Conservation (phyloP, 257 asterid species). For the Penstemon newberryi region DNA sequence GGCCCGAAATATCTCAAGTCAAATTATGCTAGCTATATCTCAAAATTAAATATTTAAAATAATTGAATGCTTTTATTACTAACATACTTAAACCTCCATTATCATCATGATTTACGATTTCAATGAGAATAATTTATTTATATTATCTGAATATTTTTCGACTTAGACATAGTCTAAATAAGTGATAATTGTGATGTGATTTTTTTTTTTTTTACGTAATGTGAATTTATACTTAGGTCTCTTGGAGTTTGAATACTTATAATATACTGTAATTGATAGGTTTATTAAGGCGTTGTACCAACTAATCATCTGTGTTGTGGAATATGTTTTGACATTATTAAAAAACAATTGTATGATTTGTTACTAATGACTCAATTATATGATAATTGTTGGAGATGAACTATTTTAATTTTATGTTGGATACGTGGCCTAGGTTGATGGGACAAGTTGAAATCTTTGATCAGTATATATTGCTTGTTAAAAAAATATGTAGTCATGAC, state of each 20-base stretch:
- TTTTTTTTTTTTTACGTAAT: too few relatives aligned
- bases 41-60: neutral
- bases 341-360: neutral
- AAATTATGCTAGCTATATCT: neutral
- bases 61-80: neutral
- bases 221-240: neutral
- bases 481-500: neutral
- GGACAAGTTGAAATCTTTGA: neutral
- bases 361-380: neutral
- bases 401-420: neutral
- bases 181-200: too few relatives aligned
- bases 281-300: neutral
- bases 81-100: neutral
- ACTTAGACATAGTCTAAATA: constrained; percentile 24
- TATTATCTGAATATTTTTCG: constrained; percentile 1
- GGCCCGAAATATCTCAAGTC: too few relatives aligned
- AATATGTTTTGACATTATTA: neutral
- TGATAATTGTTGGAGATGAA: constrained; percentile 11
- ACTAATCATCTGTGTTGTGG: neutral
- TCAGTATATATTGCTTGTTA: neutral
- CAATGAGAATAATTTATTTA: constrained; percentile 6
- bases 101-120: constrained; percentile 2
- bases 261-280: neutral
- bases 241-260: neutral
- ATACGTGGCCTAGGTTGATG: constrained; percentile 13